These are phyloP conservation scores for Trapa incisa DNA, from an alignment of 345 rosid genomes.

Conservation along the genomic window DNA sequence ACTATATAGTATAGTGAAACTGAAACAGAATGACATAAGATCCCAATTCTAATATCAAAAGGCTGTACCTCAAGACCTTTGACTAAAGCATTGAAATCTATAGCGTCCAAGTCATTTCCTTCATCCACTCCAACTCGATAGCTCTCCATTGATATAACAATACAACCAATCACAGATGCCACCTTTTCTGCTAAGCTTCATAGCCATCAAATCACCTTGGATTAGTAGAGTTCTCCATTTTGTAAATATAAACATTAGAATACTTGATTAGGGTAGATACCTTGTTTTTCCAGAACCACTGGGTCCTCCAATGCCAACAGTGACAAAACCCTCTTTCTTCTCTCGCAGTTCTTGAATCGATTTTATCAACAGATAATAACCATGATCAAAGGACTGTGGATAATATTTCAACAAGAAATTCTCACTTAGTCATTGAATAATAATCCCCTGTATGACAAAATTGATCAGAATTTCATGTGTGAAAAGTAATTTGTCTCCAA, in stretches of 20 bases:
- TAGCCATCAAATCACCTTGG: constrained; percentile 6
- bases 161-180: constrained; percentile 89
- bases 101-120: constrained; percentile 70
- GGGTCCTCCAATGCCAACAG: constrained; percentile 96
- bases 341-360: constrained; percentile 93
- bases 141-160: constrained; percentile 94
- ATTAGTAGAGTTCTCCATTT: not conserved
- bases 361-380: constrained; percentile 76
- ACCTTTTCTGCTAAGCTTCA: constrained; percentile 98
- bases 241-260: not conserved
- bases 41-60: not conserved
- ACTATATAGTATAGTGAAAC: not conserved
- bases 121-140: constrained; percentile 74
- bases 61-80: constrained; percentile 45
- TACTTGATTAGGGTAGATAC: constrained; percentile 19
- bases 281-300: constrained; percentile 98
- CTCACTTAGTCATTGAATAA: not conserved
- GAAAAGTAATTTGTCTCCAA: not conserved
- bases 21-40: not conserved
- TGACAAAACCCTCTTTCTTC: constrained; percentile 79
- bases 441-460: not conserved
- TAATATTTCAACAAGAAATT: not conserved
- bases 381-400: constrained; percentile 81
- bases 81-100: constrained; percentile 77
- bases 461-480: not conserved